Evolutionary conservation across 257 asterid genomes (phyloP).

Genomic region (Solanum etuberosum): DNA sequence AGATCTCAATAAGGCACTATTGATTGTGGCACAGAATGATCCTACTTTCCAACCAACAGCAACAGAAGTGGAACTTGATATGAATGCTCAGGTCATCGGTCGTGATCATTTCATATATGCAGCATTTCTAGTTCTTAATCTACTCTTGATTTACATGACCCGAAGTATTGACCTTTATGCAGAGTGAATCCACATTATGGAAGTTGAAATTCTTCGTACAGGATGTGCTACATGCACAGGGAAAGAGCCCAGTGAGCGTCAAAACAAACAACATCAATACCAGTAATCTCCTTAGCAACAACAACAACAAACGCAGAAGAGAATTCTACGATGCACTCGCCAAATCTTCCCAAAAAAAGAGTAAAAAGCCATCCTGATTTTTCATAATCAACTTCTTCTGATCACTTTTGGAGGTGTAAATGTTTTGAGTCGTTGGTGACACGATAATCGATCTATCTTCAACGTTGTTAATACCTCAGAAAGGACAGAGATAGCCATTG

Average conservation of each 20-base stretch:
- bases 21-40: slow-evolving; percentile 51
- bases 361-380: slow-evolving; percentile 23
- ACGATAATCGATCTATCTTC: not conserved
- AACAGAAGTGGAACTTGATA: slow-evolving; percentile 65
- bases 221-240: slow-evolving; percentile 43
- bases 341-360: slow-evolving; percentile 41
- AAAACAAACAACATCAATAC: slow-evolving; percentile 26
- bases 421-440: not conserved
- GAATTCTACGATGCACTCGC: slow-evolving; percentile 34
- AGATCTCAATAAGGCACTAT: slow-evolving; percentile 63
- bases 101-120: not conserved
- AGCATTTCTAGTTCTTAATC: not conserved
- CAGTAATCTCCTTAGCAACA: slow-evolving; percentile 24
- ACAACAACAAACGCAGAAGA: slow-evolving; percentile 36
- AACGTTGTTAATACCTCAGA: not conserved
- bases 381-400: not conserved
- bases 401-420: not conserved
- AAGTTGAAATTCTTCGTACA: slow-evolving; percentile 66
- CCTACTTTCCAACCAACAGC: slow-evolving; percentile 44
- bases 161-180: slow-evolving; percentile 9
- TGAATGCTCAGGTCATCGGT: slow-evolving; percentile 61
- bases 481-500: not conserved
- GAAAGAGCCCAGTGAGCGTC: slow-evolving; percentile 32
- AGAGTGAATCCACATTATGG: slow-evolving; percentile 81
- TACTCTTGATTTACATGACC: not conserved